Percentiles rank a stretch among this genome's conserved stretches.
Evolutionary conservation across 305 asterid genomes (phyloP).

Genomic region (Rubia balearica): DNA sequence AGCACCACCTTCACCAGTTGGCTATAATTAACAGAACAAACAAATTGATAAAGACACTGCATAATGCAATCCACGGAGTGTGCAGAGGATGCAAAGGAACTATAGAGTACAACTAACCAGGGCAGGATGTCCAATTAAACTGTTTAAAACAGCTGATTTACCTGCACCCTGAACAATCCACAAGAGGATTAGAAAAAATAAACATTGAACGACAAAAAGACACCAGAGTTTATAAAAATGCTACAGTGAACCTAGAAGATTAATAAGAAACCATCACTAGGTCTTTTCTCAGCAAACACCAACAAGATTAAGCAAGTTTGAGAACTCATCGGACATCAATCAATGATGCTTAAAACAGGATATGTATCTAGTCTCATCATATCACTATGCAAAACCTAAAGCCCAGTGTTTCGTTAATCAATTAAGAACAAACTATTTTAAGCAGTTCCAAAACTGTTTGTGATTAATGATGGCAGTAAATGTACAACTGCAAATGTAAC

Average conservation of each 20-base stretch:
- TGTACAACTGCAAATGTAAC: neutral
- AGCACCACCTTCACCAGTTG: slow-evolving; percentile 99
- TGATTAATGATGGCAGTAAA: neutral
- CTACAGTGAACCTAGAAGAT: neutral
- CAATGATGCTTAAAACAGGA: neutral
- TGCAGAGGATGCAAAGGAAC: slow-evolving; percentile 10
- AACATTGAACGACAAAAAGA: slow-evolving; percentile 13
- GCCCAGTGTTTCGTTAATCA: neutral
- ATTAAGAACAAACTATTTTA: neutral
- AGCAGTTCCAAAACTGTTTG: neutral
- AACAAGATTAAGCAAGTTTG: neutral
- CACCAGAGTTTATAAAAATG: slow-evolving; percentile 8
- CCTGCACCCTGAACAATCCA: slow-evolving; percentile 81
- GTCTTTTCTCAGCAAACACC: neutral
- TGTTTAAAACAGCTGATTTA: slow-evolving; percentile 90
- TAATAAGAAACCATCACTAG: neutral
- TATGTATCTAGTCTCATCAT: neutral
- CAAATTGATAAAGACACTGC: neutral
- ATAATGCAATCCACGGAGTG: neutral
- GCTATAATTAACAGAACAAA: slow-evolving; percentile 40
- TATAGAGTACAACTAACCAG: slow-evolving; percentile 48
- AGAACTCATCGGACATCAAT: neutral
- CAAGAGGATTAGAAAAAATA: slow-evolving; percentile 15
- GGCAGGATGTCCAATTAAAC: slow-evolving; percentile 92
- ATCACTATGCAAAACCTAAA: neutral